These are phyloP conservation scores for Phytophthora cryptogea DNA, from an alignment of 352 stramenopile species.

Conservation along the genomic window DNA sequence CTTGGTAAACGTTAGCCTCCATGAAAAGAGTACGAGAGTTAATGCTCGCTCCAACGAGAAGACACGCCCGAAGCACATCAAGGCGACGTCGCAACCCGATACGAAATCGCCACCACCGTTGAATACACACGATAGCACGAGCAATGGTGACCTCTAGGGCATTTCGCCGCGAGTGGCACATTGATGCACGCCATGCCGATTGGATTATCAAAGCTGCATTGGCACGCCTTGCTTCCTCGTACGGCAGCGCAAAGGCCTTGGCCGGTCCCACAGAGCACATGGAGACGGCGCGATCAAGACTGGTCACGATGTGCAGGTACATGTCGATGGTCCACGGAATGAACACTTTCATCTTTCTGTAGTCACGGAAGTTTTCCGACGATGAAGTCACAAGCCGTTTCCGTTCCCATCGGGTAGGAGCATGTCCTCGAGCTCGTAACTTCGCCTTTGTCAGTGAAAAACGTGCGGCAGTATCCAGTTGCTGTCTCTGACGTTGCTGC, in stretches of 20 bases:
- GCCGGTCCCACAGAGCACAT: conserved; percentile 38
- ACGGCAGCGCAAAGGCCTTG: conserved; percentile 56
- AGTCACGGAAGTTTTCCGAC: conserved; percentile 16
- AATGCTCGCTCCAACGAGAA: conserved; percentile 56
- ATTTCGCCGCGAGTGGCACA: conserved; percentile 45
- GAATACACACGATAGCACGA: conserved; percentile 60
- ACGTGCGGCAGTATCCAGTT: conserved; percentile 7
- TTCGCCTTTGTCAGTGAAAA: conserved; percentile 42
- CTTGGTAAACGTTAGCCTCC: conserved; percentile 55
- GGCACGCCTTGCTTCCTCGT: conserved; percentile 51
- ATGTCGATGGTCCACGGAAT: conserved; percentile 82
- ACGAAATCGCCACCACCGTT: conserved; percentile 74
- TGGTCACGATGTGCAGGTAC: conserved; percentile 66
- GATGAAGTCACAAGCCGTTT: conserved; percentile 12
- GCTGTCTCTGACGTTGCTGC: conserved; percentile 29
- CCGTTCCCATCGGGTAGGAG: conserved; percentile 44
- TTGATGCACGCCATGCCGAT: conserved; percentile 51
- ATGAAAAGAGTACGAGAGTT: conserved; percentile 76
- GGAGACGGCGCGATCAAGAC: conserved; percentile 33
- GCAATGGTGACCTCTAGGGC: conserved; percentile 55
- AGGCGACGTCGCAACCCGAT: conserved; percentile 50
- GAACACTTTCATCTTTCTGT: conserved; percentile 64
- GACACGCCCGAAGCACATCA: conserved; percentile 49
- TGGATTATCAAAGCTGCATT: conserved; percentile 60
- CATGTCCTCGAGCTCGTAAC: conserved; percentile 53